Evolutionary conservation across 2,329 filamentous ascomycete species (phyloP).

Genomic region (Penicillium sp.): DNA sequence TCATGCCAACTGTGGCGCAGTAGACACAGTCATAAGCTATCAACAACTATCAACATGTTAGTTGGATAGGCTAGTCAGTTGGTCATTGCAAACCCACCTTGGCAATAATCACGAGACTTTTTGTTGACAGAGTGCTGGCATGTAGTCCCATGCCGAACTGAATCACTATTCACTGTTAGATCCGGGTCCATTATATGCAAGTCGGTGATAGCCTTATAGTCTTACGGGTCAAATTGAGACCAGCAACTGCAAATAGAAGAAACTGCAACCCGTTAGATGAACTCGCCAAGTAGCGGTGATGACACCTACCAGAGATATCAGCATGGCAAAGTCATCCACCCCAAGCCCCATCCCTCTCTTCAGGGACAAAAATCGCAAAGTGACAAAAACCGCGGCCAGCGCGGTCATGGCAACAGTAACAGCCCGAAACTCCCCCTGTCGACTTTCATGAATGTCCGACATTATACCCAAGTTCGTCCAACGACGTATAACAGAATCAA

Average conservation of each 20-base stretch:
- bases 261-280: neutral
- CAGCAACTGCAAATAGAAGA: slow-evolving; percentile 6
- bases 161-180: slow-evolving; percentile 11
- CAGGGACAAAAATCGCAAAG: slow-evolving; percentile 8
- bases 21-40: slow-evolving; percentile 41
- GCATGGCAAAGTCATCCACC: slow-evolving; percentile 9
- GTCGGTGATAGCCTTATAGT: neutral
- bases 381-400: slow-evolving; percentile 10
- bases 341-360: slow-evolving; percentile 4
- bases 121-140: neutral
- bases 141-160: slow-evolving; percentile 12
- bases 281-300: neutral
- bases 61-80: neutral
- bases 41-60: slow-evolving; percentile 37
- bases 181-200: neutral
- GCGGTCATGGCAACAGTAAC: slow-evolving; percentile 11
- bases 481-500: neutral
- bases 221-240: slow-evolving; percentile 7
- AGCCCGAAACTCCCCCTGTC: slow-evolving; percentile 6
- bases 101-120: slow-evolving; percentile 7
- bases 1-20: slow-evolving; percentile 50
- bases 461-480: neutral
- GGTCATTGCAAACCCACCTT: slow-evolving; percentile 1
- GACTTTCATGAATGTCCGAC: slow-evolving; percentile 1
- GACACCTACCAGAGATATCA: slow-evolving; percentile 10